These are phyloP conservation scores for Bauhinia variegata DNA, from an alignment of 306 rosid species.

Conservation along the genomic window DNA sequence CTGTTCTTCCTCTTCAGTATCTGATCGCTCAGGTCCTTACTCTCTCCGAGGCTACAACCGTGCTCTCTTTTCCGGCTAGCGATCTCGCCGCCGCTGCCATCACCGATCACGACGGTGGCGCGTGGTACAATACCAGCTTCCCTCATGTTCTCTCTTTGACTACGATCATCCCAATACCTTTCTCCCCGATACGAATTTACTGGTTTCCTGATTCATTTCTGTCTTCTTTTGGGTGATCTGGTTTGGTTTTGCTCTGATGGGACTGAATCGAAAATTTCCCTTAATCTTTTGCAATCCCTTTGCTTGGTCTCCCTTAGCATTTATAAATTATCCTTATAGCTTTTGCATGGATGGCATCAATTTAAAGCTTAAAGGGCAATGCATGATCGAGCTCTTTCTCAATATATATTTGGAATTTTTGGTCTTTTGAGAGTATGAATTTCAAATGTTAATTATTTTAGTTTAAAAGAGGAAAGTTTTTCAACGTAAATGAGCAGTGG, in stretches of 20 bases:
- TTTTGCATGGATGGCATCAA: neutral
- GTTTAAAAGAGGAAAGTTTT: no score
- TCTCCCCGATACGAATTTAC: neutral
- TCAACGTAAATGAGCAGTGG: no score
- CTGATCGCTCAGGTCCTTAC: neutral
- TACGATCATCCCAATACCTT: neutral
- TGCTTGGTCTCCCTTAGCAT: neutral
- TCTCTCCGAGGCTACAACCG: neutral
- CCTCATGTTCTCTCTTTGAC: constrained; percentile 30
- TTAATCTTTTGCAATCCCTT: neutral
- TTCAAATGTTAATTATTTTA: neutral
- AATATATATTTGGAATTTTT: neutral
- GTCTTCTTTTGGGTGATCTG: neutral
- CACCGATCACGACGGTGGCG: constrained; percentile 21
- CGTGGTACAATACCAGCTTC: neutral
- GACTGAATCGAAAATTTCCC: neutral
- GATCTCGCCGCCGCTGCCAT: constrained; percentile 10
- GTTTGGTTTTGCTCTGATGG: neutral
- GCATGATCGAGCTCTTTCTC: neutral
- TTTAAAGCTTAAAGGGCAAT: neutral
- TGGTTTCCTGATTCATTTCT: neutral
- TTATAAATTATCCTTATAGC: neutral
- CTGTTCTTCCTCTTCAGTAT: neutral
- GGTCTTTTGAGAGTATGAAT: neutral
- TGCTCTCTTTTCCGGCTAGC: no score